A percentile compares a stretch with the other conserved stretches of the same genome.
phyloP scores from a whole-genome alignment of 441 rosid genomes.

The Syzygium syzygioides region DNA sequence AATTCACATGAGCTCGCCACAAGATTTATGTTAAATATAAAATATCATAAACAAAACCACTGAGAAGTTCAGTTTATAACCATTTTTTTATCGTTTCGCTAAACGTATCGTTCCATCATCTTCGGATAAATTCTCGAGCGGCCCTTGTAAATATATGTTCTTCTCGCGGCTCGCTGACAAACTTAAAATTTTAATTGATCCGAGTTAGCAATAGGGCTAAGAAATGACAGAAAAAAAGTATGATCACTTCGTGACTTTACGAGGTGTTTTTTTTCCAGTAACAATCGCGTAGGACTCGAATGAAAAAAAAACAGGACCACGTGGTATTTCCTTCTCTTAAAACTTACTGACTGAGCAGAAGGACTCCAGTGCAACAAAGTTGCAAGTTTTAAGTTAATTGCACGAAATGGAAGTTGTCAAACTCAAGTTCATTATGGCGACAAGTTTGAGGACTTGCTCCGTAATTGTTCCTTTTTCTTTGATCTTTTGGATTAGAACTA shows the following conservation, averaged over 20 bases:
- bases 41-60: neutral
- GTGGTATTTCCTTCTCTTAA: neutral
- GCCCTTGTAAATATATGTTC: neutral
- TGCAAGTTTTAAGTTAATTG: neutral
- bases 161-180: neutral
- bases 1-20: neutral
- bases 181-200: neutral
- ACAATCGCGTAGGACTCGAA: neutral
- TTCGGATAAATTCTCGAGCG: neutral
- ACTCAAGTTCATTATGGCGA: neutral
- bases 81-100: neutral
- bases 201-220: neutral
- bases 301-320: neutral
- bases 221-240: neutral
- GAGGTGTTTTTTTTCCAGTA: neutral
- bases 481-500: no score
- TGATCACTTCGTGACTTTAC: rapidly evolving
- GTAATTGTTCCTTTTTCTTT: no score
- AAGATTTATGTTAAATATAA: neutral
- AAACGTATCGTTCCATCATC: neutral
- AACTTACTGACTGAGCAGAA: neutral
- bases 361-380: neutral
- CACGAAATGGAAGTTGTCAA: no score
- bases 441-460: no score
- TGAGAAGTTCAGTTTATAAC: neutral